phyloP scores from a whole-genome alignment of 129 eudicot genomes.

The Lonicera japonica region DNA sequence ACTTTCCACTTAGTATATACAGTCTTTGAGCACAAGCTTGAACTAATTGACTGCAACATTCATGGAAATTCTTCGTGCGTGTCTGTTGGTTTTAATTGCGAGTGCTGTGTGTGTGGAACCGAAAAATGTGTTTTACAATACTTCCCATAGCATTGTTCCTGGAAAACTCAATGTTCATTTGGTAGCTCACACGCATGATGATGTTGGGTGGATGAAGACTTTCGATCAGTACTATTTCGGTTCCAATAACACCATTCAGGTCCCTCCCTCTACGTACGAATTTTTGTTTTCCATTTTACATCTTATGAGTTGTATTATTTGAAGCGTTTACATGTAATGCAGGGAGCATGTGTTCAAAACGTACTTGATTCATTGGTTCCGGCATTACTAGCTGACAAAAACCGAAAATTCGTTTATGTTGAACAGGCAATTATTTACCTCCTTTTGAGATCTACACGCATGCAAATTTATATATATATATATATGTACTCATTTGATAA shows the following conservation, averaged over 20 bases:
- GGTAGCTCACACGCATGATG: slow-evolving; percentile 57
- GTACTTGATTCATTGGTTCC: slow-evolving; percentile 54
- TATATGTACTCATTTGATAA: neutral
- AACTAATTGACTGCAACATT: neutral
- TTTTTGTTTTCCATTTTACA: neutral
- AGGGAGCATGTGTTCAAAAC: slow-evolving; percentile 59
- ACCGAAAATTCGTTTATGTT: slow-evolving; percentile 47
- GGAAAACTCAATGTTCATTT: slow-evolving; percentile 54
- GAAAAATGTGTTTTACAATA: slow-evolving; percentile 41
- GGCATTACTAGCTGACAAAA: slow-evolving; percentile 44
- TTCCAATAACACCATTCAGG: slow-evolving; percentile 56
- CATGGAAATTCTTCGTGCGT: slow-evolving; percentile 1
- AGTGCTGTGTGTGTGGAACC: slow-evolving; percentile 23
- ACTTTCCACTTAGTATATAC: neutral
- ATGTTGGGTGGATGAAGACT: slow-evolving; percentile 65
- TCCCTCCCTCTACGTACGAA: neutral
- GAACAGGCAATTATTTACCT: slow-evolving; percentile 31
- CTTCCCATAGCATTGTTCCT: slow-evolving; percentile 28
- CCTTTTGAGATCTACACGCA: neutral
- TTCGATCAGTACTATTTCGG: slow-evolving; percentile 63
- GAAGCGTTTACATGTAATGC: slow-evolving; percentile 7
- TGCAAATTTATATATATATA: too few relatives aligned
- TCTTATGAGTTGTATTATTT: neutral
- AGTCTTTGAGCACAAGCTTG: neutral
- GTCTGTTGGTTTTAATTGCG: slow-evolving; percentile 6